Conservation (phyloP, 495 filamentous ascomycete genomes). For the Hapsidospora chrysogenum region DNA sequence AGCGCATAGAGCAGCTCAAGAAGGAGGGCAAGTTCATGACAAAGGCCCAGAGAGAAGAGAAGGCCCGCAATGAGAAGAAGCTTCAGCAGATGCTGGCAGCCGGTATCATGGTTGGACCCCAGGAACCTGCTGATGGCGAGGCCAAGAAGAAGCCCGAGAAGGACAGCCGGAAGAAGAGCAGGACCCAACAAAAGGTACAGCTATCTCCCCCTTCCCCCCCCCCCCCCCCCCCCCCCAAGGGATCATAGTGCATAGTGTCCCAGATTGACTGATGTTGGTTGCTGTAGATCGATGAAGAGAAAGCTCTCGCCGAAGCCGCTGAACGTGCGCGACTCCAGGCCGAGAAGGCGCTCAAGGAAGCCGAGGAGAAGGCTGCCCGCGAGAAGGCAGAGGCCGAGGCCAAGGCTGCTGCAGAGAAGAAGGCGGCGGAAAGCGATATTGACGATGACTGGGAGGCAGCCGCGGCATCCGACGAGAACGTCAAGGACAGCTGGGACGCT, state of each 20-base stretch:
- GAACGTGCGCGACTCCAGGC: conserved; percentile 47
- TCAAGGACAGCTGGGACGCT: conserved; percentile 95
- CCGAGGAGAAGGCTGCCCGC: conserved; percentile 35
- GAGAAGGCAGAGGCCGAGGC: conserved; percentile 34
- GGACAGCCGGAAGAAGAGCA: conserved; percentile 58
- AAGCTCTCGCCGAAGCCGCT: conserved; percentile 52
- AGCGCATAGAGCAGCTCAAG: conserved; percentile 89
- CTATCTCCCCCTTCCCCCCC: neutral
- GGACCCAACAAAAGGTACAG: conserved; percentile 55
- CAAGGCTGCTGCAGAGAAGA: conserved; percentile 38
- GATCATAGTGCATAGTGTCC: too few species aligned
- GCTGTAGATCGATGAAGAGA: conserved; percentile 50
- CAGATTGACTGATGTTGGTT: too few species aligned
- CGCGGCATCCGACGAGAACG: conserved; percentile 53
- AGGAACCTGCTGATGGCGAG: conserved; percentile 38
- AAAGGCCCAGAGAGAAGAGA: conserved; percentile 81
- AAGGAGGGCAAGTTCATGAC: conserved; percentile 90
- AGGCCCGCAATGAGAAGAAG: conserved; percentile 66
- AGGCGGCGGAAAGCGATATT: conserved; percentile 23
- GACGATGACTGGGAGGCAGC: conserved; percentile 25
- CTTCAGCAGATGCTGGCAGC: conserved; percentile 89
- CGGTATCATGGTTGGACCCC: conserved; percentile 65
- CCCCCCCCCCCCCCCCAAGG: too few species aligned
- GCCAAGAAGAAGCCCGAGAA: conserved; percentile 64
- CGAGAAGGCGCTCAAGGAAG: conserved; percentile 45